Evolutionary conservation across 805 yeast species (phyloP), one percentile per base, ranked within the genome.

Genomic region (Spathaspora boniae): DNA sequence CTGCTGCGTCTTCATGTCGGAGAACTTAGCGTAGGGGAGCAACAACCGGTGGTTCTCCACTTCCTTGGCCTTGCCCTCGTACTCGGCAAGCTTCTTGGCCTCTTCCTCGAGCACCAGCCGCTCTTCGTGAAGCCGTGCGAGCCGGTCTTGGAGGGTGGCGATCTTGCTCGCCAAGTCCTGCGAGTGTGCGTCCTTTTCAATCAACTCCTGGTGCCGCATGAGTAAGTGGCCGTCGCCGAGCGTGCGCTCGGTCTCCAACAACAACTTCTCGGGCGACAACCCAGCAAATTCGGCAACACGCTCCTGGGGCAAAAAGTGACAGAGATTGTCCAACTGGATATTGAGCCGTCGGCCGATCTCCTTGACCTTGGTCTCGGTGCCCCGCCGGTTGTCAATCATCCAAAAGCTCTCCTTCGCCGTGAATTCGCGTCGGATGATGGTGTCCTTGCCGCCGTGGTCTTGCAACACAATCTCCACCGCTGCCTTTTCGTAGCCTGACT

Each of bases 231-330:
- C 74, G 33, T 74, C 66, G 4, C 83, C 86, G 21, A 87, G 74
- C 1, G 96, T 87, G 40, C 91, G 64, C 50, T 88, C 86, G 1
- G 95, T 86, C 48, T 86, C 95, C 17, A 67, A 50, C 9, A 93
- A 65, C 6, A 91, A 62, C 41, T 78, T 78, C 43, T 84, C 88
- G 1, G 94, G 85, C 19, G 84, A 73, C 45, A 86, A 62, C 3
- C 82, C 75, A 0, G 97, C 95, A 65, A 93, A 93, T 45, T 86
- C 87, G 2, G 95, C 91, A 5, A 93, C 98, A 41, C 94, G 71
- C 49, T 91, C 98, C 54, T 93, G 99, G 0, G 98, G 96, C 37
- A 93, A 64, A 51, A 93, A 93, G 54, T 91, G 97, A 52, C 98
- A 89, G 33, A 91, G 67, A 54, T 91, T 93, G 53, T 87, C 94